phyloP scores from a whole-genome alignment of 257 asterid genomes.

The Solanum chmielewskii region DNA sequence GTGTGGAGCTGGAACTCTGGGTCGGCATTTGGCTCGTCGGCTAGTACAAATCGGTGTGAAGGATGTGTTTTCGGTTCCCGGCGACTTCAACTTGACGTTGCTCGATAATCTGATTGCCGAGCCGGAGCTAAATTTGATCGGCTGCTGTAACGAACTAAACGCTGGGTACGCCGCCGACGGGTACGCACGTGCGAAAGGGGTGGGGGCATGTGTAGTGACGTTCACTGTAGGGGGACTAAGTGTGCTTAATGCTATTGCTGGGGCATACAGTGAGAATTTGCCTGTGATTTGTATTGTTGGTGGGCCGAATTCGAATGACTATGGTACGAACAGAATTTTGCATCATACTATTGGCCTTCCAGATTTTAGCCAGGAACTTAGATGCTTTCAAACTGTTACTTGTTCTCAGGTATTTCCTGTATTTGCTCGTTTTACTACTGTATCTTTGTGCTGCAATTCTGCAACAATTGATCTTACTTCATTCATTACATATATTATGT shows the following conservation, averaged over 20 bases:
- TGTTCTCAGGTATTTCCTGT: conserved; percentile 41
- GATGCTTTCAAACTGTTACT: conserved; percentile 60
- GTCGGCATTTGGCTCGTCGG: conserved; percentile 56
- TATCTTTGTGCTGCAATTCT: background rate
- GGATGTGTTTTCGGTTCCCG: conserved; percentile 74
- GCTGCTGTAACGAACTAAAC: conserved; percentile 79
- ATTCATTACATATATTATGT: background rate
- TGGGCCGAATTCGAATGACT: conserved; percentile 74
- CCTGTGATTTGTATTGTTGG: conserved; percentile 74
- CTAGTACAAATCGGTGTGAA: conserved; percentile 58
- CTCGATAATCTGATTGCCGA: conserved; percentile 59
- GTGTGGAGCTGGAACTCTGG: conserved; percentile 29
- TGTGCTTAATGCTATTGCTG: conserved; percentile 71
- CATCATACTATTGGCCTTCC: conserved; percentile 55
- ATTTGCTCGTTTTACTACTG: background rate
- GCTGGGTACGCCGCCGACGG: conserved; percentile 82
- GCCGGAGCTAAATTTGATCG: conserved; percentile 52
- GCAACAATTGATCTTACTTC: background rate
- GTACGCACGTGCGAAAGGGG: conserved; percentile 61
- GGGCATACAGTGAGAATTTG: conserved; percentile 72
- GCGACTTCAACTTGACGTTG: conserved; percentile 57
- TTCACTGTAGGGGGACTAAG: conserved; percentile 81
- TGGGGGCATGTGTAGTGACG: conserved; percentile 74
- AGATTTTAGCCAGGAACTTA: conserved; percentile 68
- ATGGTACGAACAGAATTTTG: conserved; percentile 31